A percentile compares a stretch with the other conserved stretches of the same genome.
These are phyloP conservation scores for Neonectria coccinea DNA, from an alignment of 2,329 filamentous ascomycete genomes.

Conservation along the genomic window DNA sequence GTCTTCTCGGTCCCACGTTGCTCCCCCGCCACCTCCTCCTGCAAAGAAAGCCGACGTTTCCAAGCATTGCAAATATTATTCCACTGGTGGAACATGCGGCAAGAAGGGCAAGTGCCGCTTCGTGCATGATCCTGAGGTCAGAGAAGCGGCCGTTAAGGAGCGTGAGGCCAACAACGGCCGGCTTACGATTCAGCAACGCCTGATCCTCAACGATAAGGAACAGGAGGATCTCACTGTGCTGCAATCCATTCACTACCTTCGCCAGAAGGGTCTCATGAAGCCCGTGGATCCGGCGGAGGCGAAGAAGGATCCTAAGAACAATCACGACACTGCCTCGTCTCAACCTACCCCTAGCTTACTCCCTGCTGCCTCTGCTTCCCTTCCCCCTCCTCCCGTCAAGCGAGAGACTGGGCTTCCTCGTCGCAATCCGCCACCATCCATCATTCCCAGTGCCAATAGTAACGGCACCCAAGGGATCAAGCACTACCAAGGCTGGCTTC, in stretches of 20 bases:
- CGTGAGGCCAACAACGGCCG: constrained; percentile 73
- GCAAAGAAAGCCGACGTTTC: constrained; percentile 70
- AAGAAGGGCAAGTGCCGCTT: constrained; percentile 83
- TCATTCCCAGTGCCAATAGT: constrained; percentile 48
- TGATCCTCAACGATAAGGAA: constrained; percentile 75
- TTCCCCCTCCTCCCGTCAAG: constrained; percentile 52
- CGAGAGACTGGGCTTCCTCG: constrained; percentile 48
- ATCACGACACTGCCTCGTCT: constrained; percentile 30
- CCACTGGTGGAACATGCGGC: constrained; percentile 74
- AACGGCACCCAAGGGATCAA: constrained; percentile 48
- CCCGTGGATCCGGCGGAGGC: constrained; percentile 34
- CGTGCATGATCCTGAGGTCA: constrained; percentile 73
- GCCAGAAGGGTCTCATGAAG: constrained; percentile 67
- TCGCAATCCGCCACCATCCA: constrained; percentile 49
- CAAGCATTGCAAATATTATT: constrained; percentile 78
- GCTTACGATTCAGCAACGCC: constrained; percentile 73
- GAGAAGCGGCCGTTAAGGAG: constrained; percentile 72
- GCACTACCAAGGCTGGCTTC: constrained; percentile 54
- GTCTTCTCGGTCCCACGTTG: constrained; percentile 59
- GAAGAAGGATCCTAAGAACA: constrained; percentile 35
- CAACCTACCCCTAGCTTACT: constrained; percentile 49
- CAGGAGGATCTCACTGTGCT: constrained; percentile 75
- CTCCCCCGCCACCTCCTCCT: constrained; percentile 56
- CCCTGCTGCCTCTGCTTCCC: constrained; percentile 53
- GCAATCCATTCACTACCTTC: constrained; percentile 74